Evolutionary conservation across 345 rosid species (phyloP).

Genomic region (Arabis alpina): DNA sequence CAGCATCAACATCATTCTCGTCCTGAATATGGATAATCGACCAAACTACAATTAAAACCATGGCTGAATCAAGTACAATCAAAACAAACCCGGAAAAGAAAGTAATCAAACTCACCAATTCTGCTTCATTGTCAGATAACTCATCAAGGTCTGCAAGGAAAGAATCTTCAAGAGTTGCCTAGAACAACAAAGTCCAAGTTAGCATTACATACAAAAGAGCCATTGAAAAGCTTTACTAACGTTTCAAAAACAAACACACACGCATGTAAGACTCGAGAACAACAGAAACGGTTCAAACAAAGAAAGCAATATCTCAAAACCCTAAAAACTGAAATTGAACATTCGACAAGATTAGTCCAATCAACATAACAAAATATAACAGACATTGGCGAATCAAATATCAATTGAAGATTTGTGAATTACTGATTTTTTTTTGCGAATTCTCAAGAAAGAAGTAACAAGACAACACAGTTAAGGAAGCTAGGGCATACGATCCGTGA

Average conservation of each 20-base stretch:
- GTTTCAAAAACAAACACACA: background rate
- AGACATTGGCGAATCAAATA: background rate
- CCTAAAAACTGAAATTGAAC: slow-evolving; percentile 12
- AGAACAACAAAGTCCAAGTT: slow-evolving; percentile 22
- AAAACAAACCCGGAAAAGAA: background rate
- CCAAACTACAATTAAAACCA: slow-evolving; percentile 21
- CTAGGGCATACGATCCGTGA: background rate
- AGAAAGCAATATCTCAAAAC: background rate
- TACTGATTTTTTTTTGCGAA: background rate
- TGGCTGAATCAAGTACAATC: background rate
- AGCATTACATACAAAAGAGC: no score
- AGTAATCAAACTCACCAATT: slow-evolving; percentile 49
- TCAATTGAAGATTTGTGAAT: background rate
- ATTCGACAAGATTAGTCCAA: background rate
- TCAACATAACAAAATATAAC: background rate
- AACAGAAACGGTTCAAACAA: background rate
- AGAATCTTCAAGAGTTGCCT: slow-evolving; percentile 94
- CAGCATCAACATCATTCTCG: slow-evolving; percentile 65
- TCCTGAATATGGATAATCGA: slow-evolving; percentile 48
- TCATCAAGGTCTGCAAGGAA: slow-evolving; percentile 97
- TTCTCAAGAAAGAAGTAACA: background rate
- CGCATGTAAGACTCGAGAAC: background rate
- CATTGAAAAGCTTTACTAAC: no score
- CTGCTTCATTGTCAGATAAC: slow-evolving; percentile 89
- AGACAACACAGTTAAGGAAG: background rate